These are phyloP conservation scores for Beauveria brongniartii DNA, from an alignment of 2,329 filamentous ascomycete genomes.

Conservation along the genomic window DNA sequence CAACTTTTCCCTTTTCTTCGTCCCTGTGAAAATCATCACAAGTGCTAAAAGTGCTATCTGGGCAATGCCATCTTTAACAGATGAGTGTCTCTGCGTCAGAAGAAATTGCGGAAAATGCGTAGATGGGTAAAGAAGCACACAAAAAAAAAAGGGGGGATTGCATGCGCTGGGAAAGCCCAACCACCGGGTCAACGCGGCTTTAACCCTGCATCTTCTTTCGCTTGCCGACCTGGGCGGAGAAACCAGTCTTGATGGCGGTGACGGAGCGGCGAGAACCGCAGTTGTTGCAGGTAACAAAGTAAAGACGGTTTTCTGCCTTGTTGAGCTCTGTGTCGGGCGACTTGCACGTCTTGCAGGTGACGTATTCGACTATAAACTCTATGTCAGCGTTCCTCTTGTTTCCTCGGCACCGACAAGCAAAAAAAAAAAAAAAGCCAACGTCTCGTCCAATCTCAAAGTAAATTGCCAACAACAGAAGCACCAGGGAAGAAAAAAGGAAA, in stretches of 20 bases:
- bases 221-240: slow-evolving; percentile 99
- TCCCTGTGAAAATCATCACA: not conserved
- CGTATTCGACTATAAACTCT: slow-evolving; percentile 66
- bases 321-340: slow-evolving; percentile 90
- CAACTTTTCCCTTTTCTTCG: too few species aligned
- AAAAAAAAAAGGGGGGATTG: too few species aligned
- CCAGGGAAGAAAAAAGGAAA: not conserved
- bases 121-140: too few species aligned
- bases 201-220: slow-evolving; percentile 90
- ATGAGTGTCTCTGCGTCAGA: too few species aligned
- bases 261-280: slow-evolving; percentile 79
- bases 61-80: too few species aligned
- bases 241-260: slow-evolving; percentile 99
- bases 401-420: too few species aligned
- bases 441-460: too few species aligned
- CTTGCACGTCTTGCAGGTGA: slow-evolving; percentile 97
- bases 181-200: slow-evolving; percentile 24
- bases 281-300: slow-evolving; percentile 93
- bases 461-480: too few species aligned
- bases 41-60: too few species aligned
- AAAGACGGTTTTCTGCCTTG: slow-evolving; percentile 98
- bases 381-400: not conserved
- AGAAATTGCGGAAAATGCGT: too few species aligned
- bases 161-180: not conserved
- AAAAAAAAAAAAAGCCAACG: not conserved